Conservation (phyloP, 2,329 filamentous ascomycete genomes). For the Coniochaeta hoffmannii region DNA sequence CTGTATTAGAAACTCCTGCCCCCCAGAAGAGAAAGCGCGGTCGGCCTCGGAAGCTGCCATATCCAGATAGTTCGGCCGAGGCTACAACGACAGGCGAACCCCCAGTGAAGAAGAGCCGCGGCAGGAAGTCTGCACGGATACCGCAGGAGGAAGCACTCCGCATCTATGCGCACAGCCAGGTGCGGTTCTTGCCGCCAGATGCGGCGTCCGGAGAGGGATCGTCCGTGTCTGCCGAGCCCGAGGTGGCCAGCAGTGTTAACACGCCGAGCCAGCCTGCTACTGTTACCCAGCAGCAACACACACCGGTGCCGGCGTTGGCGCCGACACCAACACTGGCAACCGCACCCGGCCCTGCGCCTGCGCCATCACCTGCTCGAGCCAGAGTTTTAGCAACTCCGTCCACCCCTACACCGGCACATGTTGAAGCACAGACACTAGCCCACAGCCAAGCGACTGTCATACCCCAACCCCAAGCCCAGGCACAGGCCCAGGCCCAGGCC, state of each 20-base stretch:
- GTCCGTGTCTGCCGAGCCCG: slow-evolving; percentile 30
- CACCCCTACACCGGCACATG: not conserved
- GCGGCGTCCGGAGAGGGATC: slow-evolving; percentile 17
- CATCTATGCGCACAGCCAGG: slow-evolving; percentile 60
- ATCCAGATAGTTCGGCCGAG: not conserved
- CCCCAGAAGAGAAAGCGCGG: not conserved
- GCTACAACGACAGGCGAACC: not conserved
- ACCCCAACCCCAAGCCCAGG: not conserved
- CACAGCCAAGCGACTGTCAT: no score
- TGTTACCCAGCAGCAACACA: slow-evolving; percentile 18
- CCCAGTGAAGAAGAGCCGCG: not conserved
- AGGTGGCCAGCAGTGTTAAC: slow-evolving; percentile 21
- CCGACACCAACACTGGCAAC: slow-evolving; percentile 13
- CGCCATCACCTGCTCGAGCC: not conserved
- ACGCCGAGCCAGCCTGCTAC: not conserved
- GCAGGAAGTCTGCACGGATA: not conserved
- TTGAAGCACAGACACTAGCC: not conserved
- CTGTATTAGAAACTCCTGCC: not conserved
- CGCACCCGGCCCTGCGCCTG: not conserved
- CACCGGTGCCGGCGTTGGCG: slow-evolving; percentile 13
- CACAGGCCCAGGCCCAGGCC: not conserved
- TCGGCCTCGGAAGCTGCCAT: not conserved
- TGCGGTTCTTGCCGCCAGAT: slow-evolving; percentile 51
- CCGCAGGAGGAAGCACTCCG: slow-evolving; percentile 26
- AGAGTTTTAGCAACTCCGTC: not conserved